A percentile compares a stretch with the other conserved stretches of the same genome.
These are phyloP conservation scores for Furcasterigmium sp. DNA, from an alignment of 2,329 filamentous ascomycete genomes.

Conservation along the genomic window DNA sequence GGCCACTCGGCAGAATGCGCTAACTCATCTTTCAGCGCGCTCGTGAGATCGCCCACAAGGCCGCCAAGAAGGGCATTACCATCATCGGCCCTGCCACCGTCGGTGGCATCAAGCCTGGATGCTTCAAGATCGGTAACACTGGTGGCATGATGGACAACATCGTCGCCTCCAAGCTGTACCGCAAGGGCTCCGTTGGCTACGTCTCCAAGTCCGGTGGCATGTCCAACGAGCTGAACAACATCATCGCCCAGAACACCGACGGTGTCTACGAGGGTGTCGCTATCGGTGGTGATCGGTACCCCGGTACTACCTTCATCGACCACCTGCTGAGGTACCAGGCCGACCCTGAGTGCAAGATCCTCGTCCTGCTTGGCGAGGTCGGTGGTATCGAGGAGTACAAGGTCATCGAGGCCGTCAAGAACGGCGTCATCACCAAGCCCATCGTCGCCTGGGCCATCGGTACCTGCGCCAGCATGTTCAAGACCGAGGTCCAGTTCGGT, in stretches of 20 bases:
- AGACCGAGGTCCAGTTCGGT: constrained; percentile 99
- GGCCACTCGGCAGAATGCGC: constrained; percentile 4
- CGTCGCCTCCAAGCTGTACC: constrained; percentile 98
- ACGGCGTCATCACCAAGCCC: constrained; percentile 92
- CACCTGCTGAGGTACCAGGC: constrained; percentile 94
- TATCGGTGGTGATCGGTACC: constrained; percentile 98
- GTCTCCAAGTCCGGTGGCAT: constrained; percentile 99
- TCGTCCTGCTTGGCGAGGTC: constrained; percentile 93
- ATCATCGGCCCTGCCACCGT: constrained; percentile 98
- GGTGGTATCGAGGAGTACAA: constrained; percentile 99
- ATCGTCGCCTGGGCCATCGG: constrained; percentile 99
- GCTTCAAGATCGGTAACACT: constrained; percentile 99
- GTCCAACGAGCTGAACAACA: constrained; percentile 99
- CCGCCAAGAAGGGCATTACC: constrained; percentile 97
- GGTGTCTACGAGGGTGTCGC: constrained; percentile 99
- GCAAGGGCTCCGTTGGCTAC: constrained; percentile 96
- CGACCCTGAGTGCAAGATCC: constrained; percentile 96
- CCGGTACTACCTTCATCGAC: constrained; percentile 98
- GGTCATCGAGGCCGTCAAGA: constrained; percentile 96
- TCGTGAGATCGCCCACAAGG: constrained; percentile 94
- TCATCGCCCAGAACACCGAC: constrained; percentile 91
- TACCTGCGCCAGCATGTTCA: constrained; percentile 99
- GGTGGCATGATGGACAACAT: constrained; percentile 99
- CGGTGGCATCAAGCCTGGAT: constrained; percentile 98
- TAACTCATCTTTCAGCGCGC: constrained; percentile 59